Percentiles rank a stretch among this genome's conserved stretches.
These are phyloP conservation scores for Gillenia trifoliata DNA, from an alignment of 306 rosid species.

Conservation along the genomic window DNA sequence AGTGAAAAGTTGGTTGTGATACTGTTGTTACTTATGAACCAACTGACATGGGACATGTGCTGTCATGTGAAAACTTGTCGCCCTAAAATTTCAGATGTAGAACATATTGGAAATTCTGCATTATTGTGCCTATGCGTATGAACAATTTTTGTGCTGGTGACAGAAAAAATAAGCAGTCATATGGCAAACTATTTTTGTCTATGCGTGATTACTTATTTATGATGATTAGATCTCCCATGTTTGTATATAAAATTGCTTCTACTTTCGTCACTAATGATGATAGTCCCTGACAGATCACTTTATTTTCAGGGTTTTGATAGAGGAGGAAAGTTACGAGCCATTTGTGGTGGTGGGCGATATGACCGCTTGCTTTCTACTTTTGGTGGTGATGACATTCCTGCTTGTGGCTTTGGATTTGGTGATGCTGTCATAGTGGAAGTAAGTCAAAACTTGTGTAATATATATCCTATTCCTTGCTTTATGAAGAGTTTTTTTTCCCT, in stretches of 20 bases:
- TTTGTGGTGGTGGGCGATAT: conserved; percentile 96
- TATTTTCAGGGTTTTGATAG: conserved; percentile 79
- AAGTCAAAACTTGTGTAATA: conserved; percentile 24
- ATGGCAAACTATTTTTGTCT: neutral
- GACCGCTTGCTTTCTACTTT: conserved; percentile 84
- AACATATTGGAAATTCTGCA: neutral
- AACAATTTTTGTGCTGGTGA: neutral
- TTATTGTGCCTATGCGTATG: neutral
- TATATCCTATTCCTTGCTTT: neutral
- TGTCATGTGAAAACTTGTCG: neutral
- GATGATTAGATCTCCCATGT: neutral
- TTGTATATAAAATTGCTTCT: neutral
- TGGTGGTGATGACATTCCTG: conserved; percentile 89
- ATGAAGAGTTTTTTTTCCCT: neutral
- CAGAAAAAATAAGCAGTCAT: neutral
- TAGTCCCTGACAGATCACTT: neutral
- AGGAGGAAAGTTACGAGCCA: conserved; percentile 92
- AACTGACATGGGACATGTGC: neutral
- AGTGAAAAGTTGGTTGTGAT: neutral
- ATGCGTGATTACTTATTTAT: neutral
- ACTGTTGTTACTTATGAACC: neutral
- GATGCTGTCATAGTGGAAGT: conserved; percentile 97
- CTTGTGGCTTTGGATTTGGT: conserved; percentile 97
- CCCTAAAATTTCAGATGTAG: neutral
- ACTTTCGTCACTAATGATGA: neutral